phyloP scores from a whole-genome alignment of 441 rosid genomes.

The Brassica hybrid region DNA sequence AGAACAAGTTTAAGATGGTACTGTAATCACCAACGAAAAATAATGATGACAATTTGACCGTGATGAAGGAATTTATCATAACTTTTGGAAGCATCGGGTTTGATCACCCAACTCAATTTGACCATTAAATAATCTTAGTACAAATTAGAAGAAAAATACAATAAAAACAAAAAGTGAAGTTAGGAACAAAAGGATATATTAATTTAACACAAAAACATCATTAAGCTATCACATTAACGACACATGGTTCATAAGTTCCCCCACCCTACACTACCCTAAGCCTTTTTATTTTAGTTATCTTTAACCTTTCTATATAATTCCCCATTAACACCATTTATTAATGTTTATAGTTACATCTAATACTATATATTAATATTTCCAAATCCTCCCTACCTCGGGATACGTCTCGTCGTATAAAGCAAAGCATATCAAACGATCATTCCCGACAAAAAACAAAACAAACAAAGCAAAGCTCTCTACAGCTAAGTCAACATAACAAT shows the following conservation, averaged over 20 bases:
- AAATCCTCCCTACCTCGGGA: slow-evolving; percentile 29
- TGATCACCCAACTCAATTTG: slow-evolving; percentile 20
- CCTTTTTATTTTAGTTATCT: slow-evolving; percentile 10
- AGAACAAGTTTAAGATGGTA: neutral
- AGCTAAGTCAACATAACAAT: too few relatives aligned
- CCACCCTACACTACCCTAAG: slow-evolving; percentile 32
- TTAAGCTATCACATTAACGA: slow-evolving; percentile 28
- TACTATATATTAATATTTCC: neutral
- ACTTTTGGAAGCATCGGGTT: slow-evolving; percentile 33
- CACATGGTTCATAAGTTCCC: slow-evolving; percentile 26
- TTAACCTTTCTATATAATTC: slow-evolving; percentile 27
- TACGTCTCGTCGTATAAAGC: slow-evolving; percentile 32
- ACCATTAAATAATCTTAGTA: neutral
- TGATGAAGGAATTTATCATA: neutral
- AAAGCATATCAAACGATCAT: slow-evolving; percentile 22
- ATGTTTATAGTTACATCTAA: slow-evolving; percentile 14
- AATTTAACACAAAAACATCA: slow-evolving; percentile 29
- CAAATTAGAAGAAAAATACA: neutral
- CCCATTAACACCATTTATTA: slow-evolving; percentile 15
- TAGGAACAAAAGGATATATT: slow-evolving; percentile 34
- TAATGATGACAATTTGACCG: slow-evolving; percentile 29
- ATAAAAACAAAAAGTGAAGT: slow-evolving; percentile 31
- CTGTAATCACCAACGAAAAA: neutral
- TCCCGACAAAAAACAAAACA: too few relatives aligned
- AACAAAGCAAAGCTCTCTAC: slow-evolving; percentile 6